Percentiles rank a stretch among this genome's conserved stretches.
phyloP scores from a whole-genome alignment of 2,329 filamentous ascomycete genomes.

The Botrytis deweyae region DNA sequence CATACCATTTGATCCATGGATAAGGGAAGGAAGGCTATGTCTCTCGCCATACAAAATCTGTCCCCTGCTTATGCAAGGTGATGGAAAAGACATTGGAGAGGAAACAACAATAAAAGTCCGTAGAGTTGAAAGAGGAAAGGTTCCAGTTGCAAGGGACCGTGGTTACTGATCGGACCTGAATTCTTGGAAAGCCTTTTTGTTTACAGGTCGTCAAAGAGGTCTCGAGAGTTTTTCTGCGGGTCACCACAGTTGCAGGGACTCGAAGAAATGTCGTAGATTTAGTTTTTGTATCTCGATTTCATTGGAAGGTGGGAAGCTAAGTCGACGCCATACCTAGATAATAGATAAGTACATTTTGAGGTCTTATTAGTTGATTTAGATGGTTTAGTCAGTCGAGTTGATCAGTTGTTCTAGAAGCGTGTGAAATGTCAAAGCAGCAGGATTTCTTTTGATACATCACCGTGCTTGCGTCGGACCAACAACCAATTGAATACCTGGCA shows the following conservation, averaged over 20 bases:
- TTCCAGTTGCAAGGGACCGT: constrained; percentile 3
- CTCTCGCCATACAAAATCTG: background rate
- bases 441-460: background rate
- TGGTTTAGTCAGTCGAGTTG: background rate
- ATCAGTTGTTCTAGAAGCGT: background rate
- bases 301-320: background rate
- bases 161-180: background rate
- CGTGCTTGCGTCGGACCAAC: too few species aligned
- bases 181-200: background rate
- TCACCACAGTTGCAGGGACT: background rate
- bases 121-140: background rate
- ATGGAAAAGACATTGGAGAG: constrained; percentile 8
- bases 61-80: constrained; percentile 15
- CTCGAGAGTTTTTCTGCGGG: background rate
- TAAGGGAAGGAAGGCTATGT: background rate
- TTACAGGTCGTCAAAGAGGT: background rate
- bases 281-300: background rate
- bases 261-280: background rate
- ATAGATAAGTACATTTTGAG: background rate
- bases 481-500: background rate
- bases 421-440: background rate
- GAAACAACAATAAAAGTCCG: background rate
- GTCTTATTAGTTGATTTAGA: background rate
- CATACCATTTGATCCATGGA: background rate
- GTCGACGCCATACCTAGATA: background rate